Conservation (phyloP, 1,284 basidiomycete genomes). For the Xerocomus amazonicus region DNA sequence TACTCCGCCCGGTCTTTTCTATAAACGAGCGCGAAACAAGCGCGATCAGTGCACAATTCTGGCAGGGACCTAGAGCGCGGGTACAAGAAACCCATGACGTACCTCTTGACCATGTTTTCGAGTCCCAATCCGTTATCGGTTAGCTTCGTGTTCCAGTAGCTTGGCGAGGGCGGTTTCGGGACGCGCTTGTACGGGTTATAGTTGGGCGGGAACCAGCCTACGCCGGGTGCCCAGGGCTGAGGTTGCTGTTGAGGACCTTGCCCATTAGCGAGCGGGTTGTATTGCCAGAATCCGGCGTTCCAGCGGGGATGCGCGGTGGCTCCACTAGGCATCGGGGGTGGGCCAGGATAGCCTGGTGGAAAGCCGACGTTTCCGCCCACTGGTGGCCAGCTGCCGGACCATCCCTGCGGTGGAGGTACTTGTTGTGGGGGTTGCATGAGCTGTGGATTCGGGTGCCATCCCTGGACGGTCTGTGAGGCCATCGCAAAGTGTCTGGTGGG, state of each 20-base stretch:
- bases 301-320: conserved; percentile 20
- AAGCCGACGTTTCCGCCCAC: conserved; percentile 23
- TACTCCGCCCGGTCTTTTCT: conserved; percentile 37
- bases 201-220: conserved; percentile 30
- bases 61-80: not conserved
- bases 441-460: conserved; percentile 34
- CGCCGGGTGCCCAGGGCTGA: conserved; percentile 29
- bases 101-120: conserved; percentile 60
- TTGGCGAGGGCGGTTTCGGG: conserved; percentile 53
- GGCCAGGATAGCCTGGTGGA: conserved; percentile 34
- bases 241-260: conserved; percentile 23
- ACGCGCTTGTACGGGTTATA: conserved; percentile 62
- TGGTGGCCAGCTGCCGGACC: conserved; percentile 35
- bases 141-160: conserved; percentile 56
- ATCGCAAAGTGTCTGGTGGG: conserved; percentile 9
- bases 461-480: conserved; percentile 28
- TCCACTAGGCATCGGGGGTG: conserved; percentile 26
- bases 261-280: conserved; percentile 27
- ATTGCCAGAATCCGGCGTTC: conserved; percentile 33
- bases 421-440: conserved; percentile 30
- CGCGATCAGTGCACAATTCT: conserved; percentile 9
- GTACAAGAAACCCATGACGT: conserved; percentile 27
- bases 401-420: conserved; percentile 27
- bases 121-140: conserved; percentile 62
- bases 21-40: conserved; percentile 8